These are phyloP conservation scores for Penicillium taxi DNA, from an alignment of 495 filamentous ascomycete species.

Conservation along the genomic window DNA sequence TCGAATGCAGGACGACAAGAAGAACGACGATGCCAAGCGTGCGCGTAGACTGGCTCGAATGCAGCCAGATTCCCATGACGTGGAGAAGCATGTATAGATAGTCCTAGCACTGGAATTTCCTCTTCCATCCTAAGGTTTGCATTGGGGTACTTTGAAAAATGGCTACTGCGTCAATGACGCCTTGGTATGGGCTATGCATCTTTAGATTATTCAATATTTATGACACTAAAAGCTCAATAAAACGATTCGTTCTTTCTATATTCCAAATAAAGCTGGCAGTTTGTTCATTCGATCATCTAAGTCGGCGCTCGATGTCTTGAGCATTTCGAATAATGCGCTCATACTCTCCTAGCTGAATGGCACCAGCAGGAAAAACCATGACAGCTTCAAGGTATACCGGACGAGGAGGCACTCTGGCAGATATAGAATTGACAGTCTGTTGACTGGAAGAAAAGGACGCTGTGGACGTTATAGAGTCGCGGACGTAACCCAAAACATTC, in stretches of 20 bases:
- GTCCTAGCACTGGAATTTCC: slow-evolving; percentile 1
- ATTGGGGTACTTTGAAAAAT: slow-evolving; percentile 13
- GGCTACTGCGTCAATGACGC: too few species aligned
- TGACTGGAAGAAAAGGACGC: slow-evolving; percentile 11
- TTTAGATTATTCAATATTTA: too few species aligned
- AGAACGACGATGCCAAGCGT: slow-evolving; percentile 46
- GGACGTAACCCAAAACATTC: slow-evolving; percentile 80
- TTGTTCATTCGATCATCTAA: not conserved
- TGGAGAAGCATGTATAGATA: slow-evolving; percentile 12
- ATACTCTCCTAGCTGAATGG: slow-evolving; percentile 56
- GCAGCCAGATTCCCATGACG: slow-evolving; percentile 8
- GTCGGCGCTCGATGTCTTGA: slow-evolving; percentile 26
- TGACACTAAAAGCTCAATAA: too few species aligned
- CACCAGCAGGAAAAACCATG: slow-evolving; percentile 57
- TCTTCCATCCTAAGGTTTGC: slow-evolving; percentile 13
- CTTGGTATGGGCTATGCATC: too few species aligned
- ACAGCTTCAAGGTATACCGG: slow-evolving; percentile 52
- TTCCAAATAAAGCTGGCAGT: not conserved
- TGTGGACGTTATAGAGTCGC: slow-evolving; percentile 9
- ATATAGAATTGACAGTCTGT: not conserved
- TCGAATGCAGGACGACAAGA: slow-evolving; percentile 62
- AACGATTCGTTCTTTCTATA: too few species aligned
- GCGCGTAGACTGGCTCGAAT: slow-evolving; percentile 7
- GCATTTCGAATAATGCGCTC: slow-evolving; percentile 39
- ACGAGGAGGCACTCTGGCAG: slow-evolving; percentile 10